Conservation (phyloP, 2,329 filamentous ascomycete genomes). For the Berkeleyomyces rouxiae region DNA sequence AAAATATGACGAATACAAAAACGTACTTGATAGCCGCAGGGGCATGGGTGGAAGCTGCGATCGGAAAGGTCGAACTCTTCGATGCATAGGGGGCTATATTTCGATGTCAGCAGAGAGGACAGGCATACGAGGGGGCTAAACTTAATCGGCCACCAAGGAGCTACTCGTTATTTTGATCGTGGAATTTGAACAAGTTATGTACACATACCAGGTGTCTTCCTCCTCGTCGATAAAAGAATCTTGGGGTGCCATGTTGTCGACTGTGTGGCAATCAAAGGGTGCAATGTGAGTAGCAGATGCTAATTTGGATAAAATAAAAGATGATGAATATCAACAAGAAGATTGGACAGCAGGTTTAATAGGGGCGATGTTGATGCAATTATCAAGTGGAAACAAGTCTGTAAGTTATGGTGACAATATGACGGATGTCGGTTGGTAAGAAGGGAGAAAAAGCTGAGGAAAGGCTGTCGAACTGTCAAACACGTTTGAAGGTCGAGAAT, state of each 20-base stretch:
- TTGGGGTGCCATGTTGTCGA: slow-evolving; percentile 43
- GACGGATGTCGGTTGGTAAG: not conserved
- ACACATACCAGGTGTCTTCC: slow-evolving; percentile 49
- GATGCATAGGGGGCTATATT: slow-evolving; percentile 79
- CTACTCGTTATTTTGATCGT: not conserved
- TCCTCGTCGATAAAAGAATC: slow-evolving; percentile 57
- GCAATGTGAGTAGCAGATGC: slow-evolving; percentile 15
- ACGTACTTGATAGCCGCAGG: slow-evolving; percentile 89
- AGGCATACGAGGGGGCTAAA: not conserved
- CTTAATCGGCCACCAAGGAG: not conserved
- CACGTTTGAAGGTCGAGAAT: slow-evolving; percentile 1
- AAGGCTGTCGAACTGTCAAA: slow-evolving; percentile 15
- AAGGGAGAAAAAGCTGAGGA: not conserved
- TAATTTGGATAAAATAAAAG: slow-evolving; percentile 10
- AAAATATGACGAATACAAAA: not conserved
- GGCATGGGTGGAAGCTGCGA: slow-evolving; percentile 91
- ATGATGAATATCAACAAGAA: not conserved
- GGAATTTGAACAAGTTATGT: not conserved
- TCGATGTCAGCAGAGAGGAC: slow-evolving; percentile 13
- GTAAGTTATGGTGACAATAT: not conserved
- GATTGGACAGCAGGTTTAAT: not conserved
- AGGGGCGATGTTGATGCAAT: not conserved
- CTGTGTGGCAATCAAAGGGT: slow-evolving; percentile 6
- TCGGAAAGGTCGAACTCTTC: slow-evolving; percentile 98
- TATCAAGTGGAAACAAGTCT: not conserved